These are phyloP conservation scores for Chlorella sorokiniana DNA, from an alignment of 139 green algal genomes.

Conservation along the genomic window DNA sequence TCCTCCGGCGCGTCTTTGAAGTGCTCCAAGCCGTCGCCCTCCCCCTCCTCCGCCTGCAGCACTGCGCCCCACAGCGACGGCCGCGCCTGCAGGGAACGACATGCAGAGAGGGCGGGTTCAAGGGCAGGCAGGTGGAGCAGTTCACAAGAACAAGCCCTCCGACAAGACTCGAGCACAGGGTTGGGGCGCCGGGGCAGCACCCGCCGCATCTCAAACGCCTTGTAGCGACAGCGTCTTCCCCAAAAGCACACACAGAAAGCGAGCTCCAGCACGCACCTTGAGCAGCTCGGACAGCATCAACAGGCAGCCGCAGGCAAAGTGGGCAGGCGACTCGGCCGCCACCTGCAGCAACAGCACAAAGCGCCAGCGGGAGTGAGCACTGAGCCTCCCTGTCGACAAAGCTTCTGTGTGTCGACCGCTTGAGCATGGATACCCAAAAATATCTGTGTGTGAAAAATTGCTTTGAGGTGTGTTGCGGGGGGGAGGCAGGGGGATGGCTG, in stretches of 20 bases:
- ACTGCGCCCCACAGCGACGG: conserved; percentile 81
- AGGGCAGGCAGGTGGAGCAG: not conserved
- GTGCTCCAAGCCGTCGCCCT: conserved; percentile 62
- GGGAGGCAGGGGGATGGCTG: too few species aligned
- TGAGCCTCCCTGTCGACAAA: too few species aligned
- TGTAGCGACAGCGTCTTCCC: not conserved
- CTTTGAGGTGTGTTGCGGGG: too few species aligned
- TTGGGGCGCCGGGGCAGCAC: too few species aligned
- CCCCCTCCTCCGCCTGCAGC: conserved; percentile 78
- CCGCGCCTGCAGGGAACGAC: conserved; percentile 41
- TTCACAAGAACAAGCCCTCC: not conserved
- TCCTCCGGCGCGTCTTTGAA: conserved; percentile 66
- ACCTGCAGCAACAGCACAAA: conserved; percentile 88
- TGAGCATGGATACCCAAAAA: too few species aligned
- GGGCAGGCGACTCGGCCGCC: conserved; percentile 60
- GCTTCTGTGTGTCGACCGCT: too few species aligned
- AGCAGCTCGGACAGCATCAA: conserved; percentile 75
- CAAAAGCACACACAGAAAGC: not conserved
- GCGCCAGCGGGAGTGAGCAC: too few species aligned
- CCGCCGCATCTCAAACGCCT: too few species aligned
- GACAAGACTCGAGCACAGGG: too few species aligned
- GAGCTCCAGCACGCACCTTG: not conserved
- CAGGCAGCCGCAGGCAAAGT: conserved; percentile 87
- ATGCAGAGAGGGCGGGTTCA: not conserved
- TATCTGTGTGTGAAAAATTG: too few species aligned